These are phyloP conservation scores for Russula ochroleuca DNA, from an alignment of 768 basidiomycete species.

Conservation along the genomic window DNA sequence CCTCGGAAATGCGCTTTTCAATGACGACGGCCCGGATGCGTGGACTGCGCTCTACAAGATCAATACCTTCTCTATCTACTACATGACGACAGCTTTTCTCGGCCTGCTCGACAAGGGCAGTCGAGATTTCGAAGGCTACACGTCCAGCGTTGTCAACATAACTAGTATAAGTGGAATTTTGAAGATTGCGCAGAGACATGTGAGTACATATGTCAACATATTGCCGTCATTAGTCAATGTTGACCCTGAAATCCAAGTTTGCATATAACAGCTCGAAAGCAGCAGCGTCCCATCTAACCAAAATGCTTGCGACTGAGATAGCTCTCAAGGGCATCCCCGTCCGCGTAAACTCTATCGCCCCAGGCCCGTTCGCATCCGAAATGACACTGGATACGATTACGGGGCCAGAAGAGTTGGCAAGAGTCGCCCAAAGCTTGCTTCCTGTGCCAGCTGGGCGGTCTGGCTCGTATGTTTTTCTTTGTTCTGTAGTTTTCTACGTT, in stretches of 20 bases:
- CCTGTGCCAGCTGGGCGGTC: slow-evolving; percentile 59
- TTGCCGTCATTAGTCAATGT: neutral
- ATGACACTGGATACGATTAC: slow-evolving; percentile 58
- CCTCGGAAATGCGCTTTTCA: slow-evolving; percentile 64
- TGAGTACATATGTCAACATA: slow-evolving; percentile 37
- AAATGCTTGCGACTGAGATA: slow-evolving; percentile 71
- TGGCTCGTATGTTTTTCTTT: slow-evolving; percentile 54
- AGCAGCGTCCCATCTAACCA: slow-evolving; percentile 71
- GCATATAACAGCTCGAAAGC: slow-evolving; percentile 80
- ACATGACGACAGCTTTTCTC: slow-evolving; percentile 70
- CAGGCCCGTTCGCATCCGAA: slow-evolving; percentile 72
- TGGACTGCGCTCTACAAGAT: slow-evolving; percentile 62
- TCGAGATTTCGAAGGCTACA: slow-evolving; percentile 51
- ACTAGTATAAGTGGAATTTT: slow-evolving; percentile 71
- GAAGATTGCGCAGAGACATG: slow-evolving; percentile 72
- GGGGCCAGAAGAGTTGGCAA: slow-evolving; percentile 45
- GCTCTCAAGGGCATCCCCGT: slow-evolving; percentile 63
- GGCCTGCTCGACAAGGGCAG: slow-evolving; percentile 72
- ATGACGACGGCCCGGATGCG: slow-evolving; percentile 55
- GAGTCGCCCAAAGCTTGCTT: slow-evolving; percentile 53
- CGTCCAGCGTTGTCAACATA: slow-evolving; percentile 68
- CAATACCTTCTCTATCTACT: slow-evolving; percentile 75
- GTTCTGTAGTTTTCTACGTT: neutral
- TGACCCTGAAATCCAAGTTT: slow-evolving; percentile 46
- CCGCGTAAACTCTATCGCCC: slow-evolving; percentile 68